Percentiles rank a stretch among this genome's conserved stretches.
phyloP scores from a whole-genome alignment of 192 early-diverging fungal genomes.

The Geranomyces variabilis region DNA sequence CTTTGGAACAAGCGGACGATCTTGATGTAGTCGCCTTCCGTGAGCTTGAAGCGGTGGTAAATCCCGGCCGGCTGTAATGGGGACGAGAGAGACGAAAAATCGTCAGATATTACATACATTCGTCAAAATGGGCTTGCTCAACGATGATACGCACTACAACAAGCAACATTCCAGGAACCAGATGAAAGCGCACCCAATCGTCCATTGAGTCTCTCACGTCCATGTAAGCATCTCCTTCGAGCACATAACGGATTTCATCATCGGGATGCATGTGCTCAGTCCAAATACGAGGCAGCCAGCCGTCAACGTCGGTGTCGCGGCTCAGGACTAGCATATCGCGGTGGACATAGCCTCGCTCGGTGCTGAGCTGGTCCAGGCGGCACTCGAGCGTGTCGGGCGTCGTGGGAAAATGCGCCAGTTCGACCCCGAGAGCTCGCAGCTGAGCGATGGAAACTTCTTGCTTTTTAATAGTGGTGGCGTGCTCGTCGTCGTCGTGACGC shows the following conservation, averaged over 20 bases:
- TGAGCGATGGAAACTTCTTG: background rate
- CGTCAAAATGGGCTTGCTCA: too few relatives aligned
- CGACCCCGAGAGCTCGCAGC: background rate
- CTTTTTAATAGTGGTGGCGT: background rate
- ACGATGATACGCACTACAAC: too few relatives aligned
- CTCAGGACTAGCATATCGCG: background rate
- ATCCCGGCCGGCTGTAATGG: slow-evolving; percentile 95
- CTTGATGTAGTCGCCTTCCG: slow-evolving; percentile 82
- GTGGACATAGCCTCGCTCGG: background rate
- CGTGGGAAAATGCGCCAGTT: background rate
- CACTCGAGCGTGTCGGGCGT: background rate
- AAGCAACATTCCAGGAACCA: slow-evolving; percentile 76
- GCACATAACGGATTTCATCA: slow-evolving; percentile 76
- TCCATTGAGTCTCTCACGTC: too few relatives aligned
- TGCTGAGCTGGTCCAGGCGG: background rate
- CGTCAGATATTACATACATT: too few relatives aligned
- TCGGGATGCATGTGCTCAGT: slow-evolving; percentile 87
- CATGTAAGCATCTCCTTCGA: slow-evolving; percentile 68
- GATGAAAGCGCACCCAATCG: slow-evolving; percentile 87
- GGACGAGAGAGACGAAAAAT: slow-evolving; percentile 25
- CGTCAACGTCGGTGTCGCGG: background rate
- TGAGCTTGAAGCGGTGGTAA: slow-evolving; percentile 95
- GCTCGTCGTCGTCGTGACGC: background rate
- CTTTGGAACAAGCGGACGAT: slow-evolving; percentile 81
- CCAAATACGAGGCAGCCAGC: slow-evolving; percentile 12